phyloP scores from a whole-genome alignment of 306 rosid genomes.

The Purshia tridentata region DNA sequence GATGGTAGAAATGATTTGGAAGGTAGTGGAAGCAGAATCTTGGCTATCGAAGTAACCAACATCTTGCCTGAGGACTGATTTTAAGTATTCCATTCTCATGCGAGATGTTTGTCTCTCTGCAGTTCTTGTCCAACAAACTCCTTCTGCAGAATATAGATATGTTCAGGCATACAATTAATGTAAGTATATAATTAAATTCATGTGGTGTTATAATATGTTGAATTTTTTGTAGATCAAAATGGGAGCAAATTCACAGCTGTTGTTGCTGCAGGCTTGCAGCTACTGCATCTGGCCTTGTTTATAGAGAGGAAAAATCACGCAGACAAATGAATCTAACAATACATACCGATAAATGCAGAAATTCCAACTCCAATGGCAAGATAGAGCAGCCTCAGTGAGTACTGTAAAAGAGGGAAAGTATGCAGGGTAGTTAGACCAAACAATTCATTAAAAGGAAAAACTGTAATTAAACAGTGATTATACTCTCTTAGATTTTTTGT shows the following conservation, averaged over 20 bases:
- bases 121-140: slow-evolving; percentile 64
- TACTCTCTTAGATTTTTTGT: no score
- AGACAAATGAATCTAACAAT: no score
- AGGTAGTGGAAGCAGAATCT: slow-evolving; percentile 30
- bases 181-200: no score
- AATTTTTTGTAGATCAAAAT: no score
- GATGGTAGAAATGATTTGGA: slow-evolving; percentile 48
- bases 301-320: background rate
- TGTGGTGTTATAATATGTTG: no score
- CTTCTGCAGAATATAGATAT: slow-evolving; percentile 31
- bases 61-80: slow-evolving; percentile 51
- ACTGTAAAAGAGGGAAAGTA: slow-evolving; percentile 26
- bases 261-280: no score
- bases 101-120: slow-evolving; percentile 60
- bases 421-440: background rate
- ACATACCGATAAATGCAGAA: slow-evolving; percentile 53
- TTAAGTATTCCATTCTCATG: slow-evolving; percentile 53
- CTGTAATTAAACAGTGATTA: no score
- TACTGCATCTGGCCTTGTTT: no score
- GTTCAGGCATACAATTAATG: no score
- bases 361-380: slow-evolving; percentile 54
- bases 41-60: slow-evolving; percentile 55
- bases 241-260: no score
- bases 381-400: slow-evolving; percentile 50
- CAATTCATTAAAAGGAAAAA: no score